Base-by-base conservation (phyloP, 2,329 filamentous ascomycete genomes). In the Colletotrichum echinochloae region DNA sequence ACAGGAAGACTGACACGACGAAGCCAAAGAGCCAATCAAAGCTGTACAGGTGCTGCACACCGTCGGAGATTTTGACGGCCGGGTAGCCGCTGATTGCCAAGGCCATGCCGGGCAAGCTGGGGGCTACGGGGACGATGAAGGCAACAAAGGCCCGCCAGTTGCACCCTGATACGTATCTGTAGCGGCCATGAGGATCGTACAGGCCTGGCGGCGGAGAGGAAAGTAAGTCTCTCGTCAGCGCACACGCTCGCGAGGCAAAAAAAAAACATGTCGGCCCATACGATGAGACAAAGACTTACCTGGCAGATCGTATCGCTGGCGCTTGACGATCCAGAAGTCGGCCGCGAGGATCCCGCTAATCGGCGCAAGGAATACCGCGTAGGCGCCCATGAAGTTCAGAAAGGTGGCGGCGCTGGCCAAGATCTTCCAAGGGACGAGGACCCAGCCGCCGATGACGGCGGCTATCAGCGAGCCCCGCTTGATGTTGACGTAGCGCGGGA, bases 381-480 rank as follows among this genome's bases (percentile, higher is more conserved):
- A 76, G 0, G 89, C 90, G 52, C 86, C 84, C 86, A 93, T 91
- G 79, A 92, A 93, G 52, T 86, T 85, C 4, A 91, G 79, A 73
- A 92, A 88, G 1, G 85, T 88, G 2, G 79, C 77, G 2, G 89
- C 90, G 0, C 86, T 89, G 41, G 78, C 82, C 23, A 91, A 81
- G 67, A 92, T 91, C 79, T 90, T 90, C 90, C 89, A 91, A 1
- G 89, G 89, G 1, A 90, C 88, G 39, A 91, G 82, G 3, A 84
- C 83, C 88, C 88, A 91, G 28, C 85, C 86, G 0, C 79, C 81
- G 26, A 89, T 77, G 4, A 90, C 60, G 1, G 87, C 86, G 6
- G 86, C 85, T 52, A 90, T 79, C 39, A 90, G 78, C 66, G 86
- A 86, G 9, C 88, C 88, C 23, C 88, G 84, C 9, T 81, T 80